A percentile compares a stretch with the other conserved stretches of the same genome.
Evolutionary conservation across 2,329 filamentous ascomycete genomes (phyloP).

Genomic region (Curvularia spicifera): DNA sequence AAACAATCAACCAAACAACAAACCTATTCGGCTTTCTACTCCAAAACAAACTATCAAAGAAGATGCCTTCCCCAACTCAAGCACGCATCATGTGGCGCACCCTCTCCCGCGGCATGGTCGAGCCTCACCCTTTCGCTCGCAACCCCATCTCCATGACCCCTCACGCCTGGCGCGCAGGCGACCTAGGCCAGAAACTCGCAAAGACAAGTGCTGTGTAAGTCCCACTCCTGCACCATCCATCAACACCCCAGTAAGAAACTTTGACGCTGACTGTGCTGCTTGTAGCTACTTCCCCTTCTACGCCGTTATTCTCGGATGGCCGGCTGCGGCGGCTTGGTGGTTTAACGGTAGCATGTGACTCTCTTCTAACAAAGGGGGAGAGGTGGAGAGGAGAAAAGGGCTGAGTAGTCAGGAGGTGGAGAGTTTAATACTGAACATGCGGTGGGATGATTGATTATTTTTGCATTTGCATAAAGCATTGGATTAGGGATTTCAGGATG

Average conservation of each 20-base stretch:
- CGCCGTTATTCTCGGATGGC: slow-evolving; percentile 43
- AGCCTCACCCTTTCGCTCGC: slow-evolving; percentile 47
- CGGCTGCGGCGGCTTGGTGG: slow-evolving; percentile 34
- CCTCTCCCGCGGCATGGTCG: slow-evolving; percentile 42
- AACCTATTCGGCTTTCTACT: too few relatives aligned
- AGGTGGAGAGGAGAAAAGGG: not conserved
- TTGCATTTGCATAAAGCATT: not conserved
- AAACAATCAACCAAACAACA: not conserved
- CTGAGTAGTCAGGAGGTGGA: slow-evolving; percentile 32
- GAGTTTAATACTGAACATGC: slow-evolving; percentile 37
- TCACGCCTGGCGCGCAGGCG: slow-evolving; percentile 33
- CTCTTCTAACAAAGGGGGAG: slow-evolving; percentile 6
- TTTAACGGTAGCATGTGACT: slow-evolving; percentile 45
- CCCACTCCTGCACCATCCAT: too few relatives aligned
- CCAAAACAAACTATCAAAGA: slow-evolving; percentile 7
- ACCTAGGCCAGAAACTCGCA: slow-evolving; percentile 30
- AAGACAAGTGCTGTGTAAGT: slow-evolving; percentile 40
- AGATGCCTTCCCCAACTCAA: slow-evolving; percentile 43
- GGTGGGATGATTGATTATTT: slow-evolving; percentile 37
- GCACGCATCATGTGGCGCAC: slow-evolving; percentile 42
- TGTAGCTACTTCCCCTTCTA: slow-evolving; percentile 40
- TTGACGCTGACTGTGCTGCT: not conserved
- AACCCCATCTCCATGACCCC: slow-evolving; percentile 35
- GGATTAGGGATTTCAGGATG: not conserved
- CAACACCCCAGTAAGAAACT: not conserved